Conservation (phyloP, 352 stramenopile genomes). For the Globisporangium cylindrosporum region DNA sequence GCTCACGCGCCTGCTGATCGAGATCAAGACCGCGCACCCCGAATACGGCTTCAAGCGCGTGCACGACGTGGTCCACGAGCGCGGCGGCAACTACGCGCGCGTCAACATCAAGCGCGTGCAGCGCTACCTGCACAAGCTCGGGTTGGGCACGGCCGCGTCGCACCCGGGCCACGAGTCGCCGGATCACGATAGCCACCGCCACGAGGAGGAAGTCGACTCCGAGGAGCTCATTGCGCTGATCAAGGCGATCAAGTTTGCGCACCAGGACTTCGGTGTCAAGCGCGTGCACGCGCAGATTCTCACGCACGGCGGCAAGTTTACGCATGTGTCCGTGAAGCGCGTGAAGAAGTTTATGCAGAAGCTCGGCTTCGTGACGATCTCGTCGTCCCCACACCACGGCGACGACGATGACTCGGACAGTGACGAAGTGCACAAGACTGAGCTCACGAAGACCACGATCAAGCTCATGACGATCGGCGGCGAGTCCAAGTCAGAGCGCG, state of each 20-base stretch:
- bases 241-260: slow-evolving; percentile 86
- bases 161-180: slow-evolving; percentile 23
- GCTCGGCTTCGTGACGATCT: slow-evolving; percentile 52
- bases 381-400: slow-evolving; percentile 19
- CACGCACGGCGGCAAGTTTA: slow-evolving; percentile 77
- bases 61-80: slow-evolving; percentile 26
- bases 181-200: slow-evolving; percentile 9
- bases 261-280: slow-evolving; percentile 81
- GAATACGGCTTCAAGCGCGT: slow-evolving; percentile 38
- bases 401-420: slow-evolving; percentile 25
- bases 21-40: slow-evolving; percentile 41
- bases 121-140: slow-evolving; percentile 36
- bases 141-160: slow-evolving; percentile 7
- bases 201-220: slow-evolving; percentile 40
- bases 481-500: slow-evolving; percentile 61
- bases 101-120: slow-evolving; percentile 35
- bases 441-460: slow-evolving; percentile 34
- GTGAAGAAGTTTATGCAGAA: slow-evolving; percentile 88
- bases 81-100: slow-evolving; percentile 29
- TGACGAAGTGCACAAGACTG: slow-evolving; percentile 15
- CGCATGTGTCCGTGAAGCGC: slow-evolving; percentile 69
- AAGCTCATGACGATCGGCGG: slow-evolving; percentile 85
- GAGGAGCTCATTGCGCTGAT: slow-evolving; percentile 84
- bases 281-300: slow-evolving; percentile 75
- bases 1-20: slow-evolving; percentile 31